phyloP scores from a whole-genome alignment of 345 rosid genomes.

The Citrus cavaleriei region DNA sequence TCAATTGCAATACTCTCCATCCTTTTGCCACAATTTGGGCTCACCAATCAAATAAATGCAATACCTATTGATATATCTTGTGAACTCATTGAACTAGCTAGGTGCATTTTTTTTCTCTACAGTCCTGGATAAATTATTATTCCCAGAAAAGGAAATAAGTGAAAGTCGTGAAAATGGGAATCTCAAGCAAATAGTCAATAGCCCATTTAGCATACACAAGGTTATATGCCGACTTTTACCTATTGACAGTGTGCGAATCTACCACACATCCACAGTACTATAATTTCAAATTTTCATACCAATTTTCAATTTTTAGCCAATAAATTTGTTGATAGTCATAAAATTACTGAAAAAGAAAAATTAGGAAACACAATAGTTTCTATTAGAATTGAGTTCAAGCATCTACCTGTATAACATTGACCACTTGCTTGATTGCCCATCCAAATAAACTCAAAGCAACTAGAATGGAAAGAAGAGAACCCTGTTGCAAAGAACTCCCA shows the following conservation, averaged over 20 bases:
- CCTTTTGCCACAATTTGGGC: not conserved
- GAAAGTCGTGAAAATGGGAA: not conserved
- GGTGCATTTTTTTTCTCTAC: not conserved
- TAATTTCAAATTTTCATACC: not conserved
- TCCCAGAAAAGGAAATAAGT: not conserved
- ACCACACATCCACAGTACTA: not conserved
- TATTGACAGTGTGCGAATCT: too few species aligned
- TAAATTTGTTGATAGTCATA: not conserved
- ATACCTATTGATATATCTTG: not conserved
- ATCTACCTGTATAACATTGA: conserved; percentile 82
- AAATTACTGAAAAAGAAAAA: not conserved
- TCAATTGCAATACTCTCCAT: not conserved
- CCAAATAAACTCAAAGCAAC: conserved; percentile 66
- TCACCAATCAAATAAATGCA: not conserved
- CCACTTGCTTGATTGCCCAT: conserved; percentile 74
- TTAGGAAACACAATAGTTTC: not conserved
- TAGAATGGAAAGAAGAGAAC: conserved; percentile 48
- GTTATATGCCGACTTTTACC: not conserved
- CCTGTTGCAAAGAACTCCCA: conserved; percentile 33
- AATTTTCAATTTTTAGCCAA: not conserved
- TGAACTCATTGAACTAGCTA: not conserved
- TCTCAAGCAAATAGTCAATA: not conserved
- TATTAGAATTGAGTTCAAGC: not conserved
- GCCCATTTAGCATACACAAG: not conserved
- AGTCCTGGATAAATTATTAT: not conserved